Evolutionary conservation across 192 early-diverging fungal genomes (phyloP), one percentile per base, ranked within the genome.

Genomic region (Chytriomyces confervae): DNA sequence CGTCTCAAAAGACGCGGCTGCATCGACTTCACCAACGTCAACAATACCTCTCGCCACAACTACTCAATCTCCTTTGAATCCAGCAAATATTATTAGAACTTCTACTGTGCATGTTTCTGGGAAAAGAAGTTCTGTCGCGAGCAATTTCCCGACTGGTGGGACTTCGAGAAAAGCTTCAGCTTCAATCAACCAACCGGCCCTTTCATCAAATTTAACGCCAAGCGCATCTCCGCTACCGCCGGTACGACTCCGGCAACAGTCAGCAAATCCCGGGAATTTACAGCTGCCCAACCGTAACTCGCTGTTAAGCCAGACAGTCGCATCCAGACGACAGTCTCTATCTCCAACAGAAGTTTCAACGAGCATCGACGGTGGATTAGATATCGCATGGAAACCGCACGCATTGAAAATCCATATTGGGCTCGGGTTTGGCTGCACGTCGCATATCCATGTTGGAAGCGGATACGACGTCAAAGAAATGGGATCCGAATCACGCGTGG

Each of bases 351-450:
- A 27, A 36, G 62, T 11, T 64, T 36, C 11, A 64, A 24, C 13
- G 23, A 23, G 24, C 53, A 57, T 13, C 53, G 20, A 57, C 3
- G 53, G 53, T 3, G 13, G 16, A 1, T n/a, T 20, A n/a, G 53
- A 57, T 57, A 20, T 57, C 3, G 53, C 20, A 57, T 57, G 11
- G 62, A 79, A 77, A 57, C 46, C 48, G 3, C 67, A 79, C 7
- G 47, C 61, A n/a, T 70, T 79, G 36, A 72, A 70, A 44, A 79
- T 79, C 50, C 77, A 79, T 36, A 79, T 79, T 18, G 77, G 77
- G 6, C 27, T 79, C 16, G 77, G 77, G 10, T 71, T 79, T 43
- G 77, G 77, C 20, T 20, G 24, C 23, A 72, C 69, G 2, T 66
- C 62, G 62, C 77, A 79, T 51, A 63, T 79, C 65, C 61, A 72